These are phyloP conservation scores for Mycena indigotica DNA, from an alignment of 768 basidiomycete genomes.

Conservation along the genomic window DNA sequence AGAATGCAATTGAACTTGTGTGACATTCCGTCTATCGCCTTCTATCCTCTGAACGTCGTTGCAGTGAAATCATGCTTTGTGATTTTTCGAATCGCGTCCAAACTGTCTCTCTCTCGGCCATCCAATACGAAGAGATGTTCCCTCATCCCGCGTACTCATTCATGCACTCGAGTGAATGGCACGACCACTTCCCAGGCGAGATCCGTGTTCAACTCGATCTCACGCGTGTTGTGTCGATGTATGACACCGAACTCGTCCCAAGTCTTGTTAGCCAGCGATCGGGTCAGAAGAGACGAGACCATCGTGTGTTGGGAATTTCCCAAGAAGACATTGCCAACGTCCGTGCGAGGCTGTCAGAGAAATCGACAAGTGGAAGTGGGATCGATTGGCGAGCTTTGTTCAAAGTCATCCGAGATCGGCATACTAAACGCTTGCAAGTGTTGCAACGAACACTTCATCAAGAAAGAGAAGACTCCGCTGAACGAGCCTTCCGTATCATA, in stretches of 20 bases:
- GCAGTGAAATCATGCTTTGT: slow-evolving; percentile 51
- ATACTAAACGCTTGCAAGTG: slow-evolving; percentile 42
- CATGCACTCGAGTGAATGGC: slow-evolving; percentile 42
- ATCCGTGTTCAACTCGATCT: slow-evolving; percentile 46
- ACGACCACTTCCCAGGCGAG: slow-evolving; percentile 46
- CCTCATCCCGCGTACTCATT: slow-evolving; percentile 17
- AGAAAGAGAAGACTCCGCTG: slow-evolving; percentile 12
- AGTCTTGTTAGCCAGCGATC: slow-evolving; percentile 35
- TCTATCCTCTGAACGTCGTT: not conserved
- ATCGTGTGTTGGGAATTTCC: slow-evolving; percentile 38
- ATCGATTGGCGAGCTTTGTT: slow-evolving; percentile 46
- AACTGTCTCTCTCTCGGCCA: slow-evolving; percentile 38
- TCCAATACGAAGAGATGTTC: slow-evolving; percentile 19
- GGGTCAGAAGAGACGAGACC: slow-evolving; percentile 34
- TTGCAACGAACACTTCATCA: slow-evolving; percentile 37
- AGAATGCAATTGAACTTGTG: slow-evolving; percentile 56
- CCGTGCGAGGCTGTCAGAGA: slow-evolving; percentile 24
- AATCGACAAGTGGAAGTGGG: slow-evolving; percentile 27
- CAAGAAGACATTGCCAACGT: slow-evolving; percentile 28
- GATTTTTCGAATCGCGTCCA: slow-evolving; percentile 44
- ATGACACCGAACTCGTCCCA: slow-evolving; percentile 40
- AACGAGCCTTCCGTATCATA: slow-evolving; percentile 31
- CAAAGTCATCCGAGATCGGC: slow-evolving; percentile 41
- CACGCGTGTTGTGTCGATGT: slow-evolving; percentile 44
- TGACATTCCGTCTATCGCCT: slow-evolving; percentile 17